Conservation (phyloP, 176 grass and related monocot species). For the Eleusine coracana region DNA sequence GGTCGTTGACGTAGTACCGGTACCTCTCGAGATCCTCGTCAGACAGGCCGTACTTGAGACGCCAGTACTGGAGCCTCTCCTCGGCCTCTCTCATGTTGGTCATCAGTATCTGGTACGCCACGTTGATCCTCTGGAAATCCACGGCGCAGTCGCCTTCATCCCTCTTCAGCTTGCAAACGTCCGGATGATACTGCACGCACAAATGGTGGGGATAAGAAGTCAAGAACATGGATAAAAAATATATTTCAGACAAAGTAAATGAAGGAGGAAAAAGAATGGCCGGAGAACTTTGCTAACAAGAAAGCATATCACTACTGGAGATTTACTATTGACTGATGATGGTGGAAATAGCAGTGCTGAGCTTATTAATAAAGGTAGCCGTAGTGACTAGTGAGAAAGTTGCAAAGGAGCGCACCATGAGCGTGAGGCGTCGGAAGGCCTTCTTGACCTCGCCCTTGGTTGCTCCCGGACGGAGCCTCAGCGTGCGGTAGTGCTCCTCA, state of each 20-base stretch:
- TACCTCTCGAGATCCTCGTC: slow-evolving; percentile 48
- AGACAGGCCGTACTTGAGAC: slow-evolving; percentile 42
- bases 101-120: slow-evolving; percentile 55
- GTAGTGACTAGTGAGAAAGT: too few relatives aligned
- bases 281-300: not conserved
- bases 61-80: slow-evolving; percentile 54
- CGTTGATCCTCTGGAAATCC: slow-evolving; percentile 51
- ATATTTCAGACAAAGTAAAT: not conserved
- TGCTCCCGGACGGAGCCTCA: slow-evolving; percentile 49
- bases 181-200: not conserved
- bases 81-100: slow-evolving; percentile 45
- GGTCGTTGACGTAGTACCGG: slow-evolving; percentile 27
- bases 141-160: not conserved
- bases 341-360: too few relatives aligned
- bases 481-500: slow-evolving; percentile 48
- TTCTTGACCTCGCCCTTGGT: slow-evolving; percentile 57
- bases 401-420: slow-evolving; percentile 37
- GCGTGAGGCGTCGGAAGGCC: slow-evolving; percentile 62
- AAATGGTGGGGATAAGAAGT: not conserved
- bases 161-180: not conserved
- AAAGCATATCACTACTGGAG: too few relatives aligned
- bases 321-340: too few relatives aligned
- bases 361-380: too few relatives aligned
- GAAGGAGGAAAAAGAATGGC: not conserved
- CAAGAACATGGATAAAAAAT: not conserved